Conservation (phyloP, 1,284 basidiomycete species). For the Pseudozyma tsukubaensis region DNA sequence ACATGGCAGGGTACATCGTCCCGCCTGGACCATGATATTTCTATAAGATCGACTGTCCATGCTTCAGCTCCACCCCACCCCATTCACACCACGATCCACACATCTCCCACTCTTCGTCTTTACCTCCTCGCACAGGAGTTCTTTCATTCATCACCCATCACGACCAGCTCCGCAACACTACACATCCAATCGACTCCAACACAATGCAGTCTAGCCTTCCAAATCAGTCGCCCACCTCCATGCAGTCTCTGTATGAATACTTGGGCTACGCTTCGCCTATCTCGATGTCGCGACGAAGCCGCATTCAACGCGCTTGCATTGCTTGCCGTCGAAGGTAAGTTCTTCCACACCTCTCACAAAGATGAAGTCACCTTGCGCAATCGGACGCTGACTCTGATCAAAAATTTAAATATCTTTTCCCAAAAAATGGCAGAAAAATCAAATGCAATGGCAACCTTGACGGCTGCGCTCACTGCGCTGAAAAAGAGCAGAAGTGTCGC, state of each 20-base stretch:
- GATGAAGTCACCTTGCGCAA: neutral
- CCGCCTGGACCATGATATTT: too few relatives aligned
- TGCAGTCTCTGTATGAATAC: slow-evolving; percentile 1
- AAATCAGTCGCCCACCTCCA: neutral
- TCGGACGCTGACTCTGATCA: neutral
- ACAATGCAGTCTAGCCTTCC: neutral
- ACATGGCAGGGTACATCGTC: too few relatives aligned
- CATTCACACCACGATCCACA: too few relatives aligned
- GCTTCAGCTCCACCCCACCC: too few relatives aligned
- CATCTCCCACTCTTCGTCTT: too few relatives aligned
- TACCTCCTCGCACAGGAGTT: too few relatives aligned
- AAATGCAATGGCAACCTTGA: slow-evolving; percentile 20
- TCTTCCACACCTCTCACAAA: neutral
- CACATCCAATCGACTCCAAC: too few relatives aligned
- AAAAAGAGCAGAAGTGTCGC: slow-evolving; percentile 11
- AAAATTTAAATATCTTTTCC: neutral
- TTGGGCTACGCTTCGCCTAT: slow-evolving; percentile 3
- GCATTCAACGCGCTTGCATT: slow-evolving; percentile 19
- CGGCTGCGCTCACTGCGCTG: slow-evolving; percentile 13
- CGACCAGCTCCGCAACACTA: too few relatives aligned
- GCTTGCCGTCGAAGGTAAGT: slow-evolving; percentile 26
- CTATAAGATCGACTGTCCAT: too few relatives aligned
- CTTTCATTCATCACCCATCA: too few relatives aligned
- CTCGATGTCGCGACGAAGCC: slow-evolving; percentile 15
- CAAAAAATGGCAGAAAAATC: slow-evolving; percentile 9